Conservation (phyloP, 768 basidiomycete genomes). For the Exidia glandulosa region DNA sequence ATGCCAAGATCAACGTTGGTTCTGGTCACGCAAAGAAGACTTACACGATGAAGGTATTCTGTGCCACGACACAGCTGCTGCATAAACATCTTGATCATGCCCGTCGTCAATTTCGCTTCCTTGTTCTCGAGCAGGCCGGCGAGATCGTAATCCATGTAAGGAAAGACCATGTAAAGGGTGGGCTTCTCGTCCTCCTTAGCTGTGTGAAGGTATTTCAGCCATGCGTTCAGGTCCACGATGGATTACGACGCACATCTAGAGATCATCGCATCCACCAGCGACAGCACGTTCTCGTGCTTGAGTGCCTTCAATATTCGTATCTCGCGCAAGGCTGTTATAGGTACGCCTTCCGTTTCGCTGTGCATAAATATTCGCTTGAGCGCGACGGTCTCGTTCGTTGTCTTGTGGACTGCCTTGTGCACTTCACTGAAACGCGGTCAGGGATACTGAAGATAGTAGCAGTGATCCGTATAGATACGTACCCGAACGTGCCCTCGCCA, state of each 20-base stretch:
- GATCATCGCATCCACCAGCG: conserved; percentile 88
- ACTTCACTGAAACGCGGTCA: conserved; percentile 77
- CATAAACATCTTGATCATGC: conserved; percentile 92
- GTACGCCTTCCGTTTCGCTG: conserved; percentile 94
- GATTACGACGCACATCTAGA: conserved; percentile 48
- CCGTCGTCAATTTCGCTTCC: conserved; percentile 67
- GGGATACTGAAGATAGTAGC: conserved; percentile 1
- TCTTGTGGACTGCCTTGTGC: conserved; percentile 69
- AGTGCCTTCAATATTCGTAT: conserved; percentile 93
- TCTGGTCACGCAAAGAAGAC: conserved; percentile 18
- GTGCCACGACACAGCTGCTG: conserved; percentile 93
- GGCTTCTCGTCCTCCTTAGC: conserved; percentile 58
- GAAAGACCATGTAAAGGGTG: conserved; percentile 98
- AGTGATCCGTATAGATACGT: conserved; percentile 22
- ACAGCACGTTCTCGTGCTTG: conserved; percentile 74
- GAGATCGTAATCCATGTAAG: conserved; percentile 99
- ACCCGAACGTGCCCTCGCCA: conserved; percentile 97
- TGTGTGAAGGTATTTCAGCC: conserved; percentile 26
- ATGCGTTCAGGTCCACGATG: background rate
- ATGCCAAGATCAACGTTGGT: background rate
- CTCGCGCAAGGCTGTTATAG: conserved; percentile 91
- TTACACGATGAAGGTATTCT: conserved; percentile 87
- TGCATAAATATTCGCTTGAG: conserved; percentile 94
- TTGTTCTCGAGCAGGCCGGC: conserved; percentile 91
- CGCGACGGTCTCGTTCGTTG: conserved; percentile 45